Evolutionary conservation across 345 rosid genomes (phyloP).

Genomic region (Eucalyptus dawsonii): DNA sequence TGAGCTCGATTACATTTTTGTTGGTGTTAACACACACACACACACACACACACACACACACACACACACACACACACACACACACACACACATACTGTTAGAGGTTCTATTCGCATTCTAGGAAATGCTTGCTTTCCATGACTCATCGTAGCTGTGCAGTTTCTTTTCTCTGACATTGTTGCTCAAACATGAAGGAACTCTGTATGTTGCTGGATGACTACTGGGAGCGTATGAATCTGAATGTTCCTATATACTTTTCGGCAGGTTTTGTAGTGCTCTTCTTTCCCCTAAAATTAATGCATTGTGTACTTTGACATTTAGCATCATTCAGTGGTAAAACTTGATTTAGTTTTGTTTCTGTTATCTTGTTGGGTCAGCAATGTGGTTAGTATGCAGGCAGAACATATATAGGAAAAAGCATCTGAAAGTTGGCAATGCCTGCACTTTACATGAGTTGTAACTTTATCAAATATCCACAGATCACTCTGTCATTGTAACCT

Average conservation of each 20-base stretch:
- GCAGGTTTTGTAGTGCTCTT: conserved; percentile 32
- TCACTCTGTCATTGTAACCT: neutral
- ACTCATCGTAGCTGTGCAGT: neutral
- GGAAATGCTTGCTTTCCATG: neutral
- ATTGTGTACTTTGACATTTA: neutral
- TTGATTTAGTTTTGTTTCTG: neutral
- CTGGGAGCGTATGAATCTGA: conserved; percentile 94
- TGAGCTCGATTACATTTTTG: neutral
- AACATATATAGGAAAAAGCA: neutral
- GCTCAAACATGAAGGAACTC: conserved; percentile 39
- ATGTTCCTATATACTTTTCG: conserved; percentile 91
- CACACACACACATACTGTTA: neutral
- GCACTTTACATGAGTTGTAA: neutral
- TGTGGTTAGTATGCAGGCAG: neutral
- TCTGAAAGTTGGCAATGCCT: neutral
- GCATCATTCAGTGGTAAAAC: neutral
- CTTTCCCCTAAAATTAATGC: neutral
- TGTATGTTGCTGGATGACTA: conserved; percentile 90
- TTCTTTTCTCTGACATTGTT: neutral
- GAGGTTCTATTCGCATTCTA: neutral
- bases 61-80: neutral
- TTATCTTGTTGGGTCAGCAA: neutral
- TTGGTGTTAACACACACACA: neutral
- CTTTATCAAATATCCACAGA: neutral
- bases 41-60: too few relatives aligned